Evolutionary conservation across 805 yeast genomes (phyloP), one percentile per base, ranked within the genome.

Genomic region (Candida endomychidarum): DNA sequence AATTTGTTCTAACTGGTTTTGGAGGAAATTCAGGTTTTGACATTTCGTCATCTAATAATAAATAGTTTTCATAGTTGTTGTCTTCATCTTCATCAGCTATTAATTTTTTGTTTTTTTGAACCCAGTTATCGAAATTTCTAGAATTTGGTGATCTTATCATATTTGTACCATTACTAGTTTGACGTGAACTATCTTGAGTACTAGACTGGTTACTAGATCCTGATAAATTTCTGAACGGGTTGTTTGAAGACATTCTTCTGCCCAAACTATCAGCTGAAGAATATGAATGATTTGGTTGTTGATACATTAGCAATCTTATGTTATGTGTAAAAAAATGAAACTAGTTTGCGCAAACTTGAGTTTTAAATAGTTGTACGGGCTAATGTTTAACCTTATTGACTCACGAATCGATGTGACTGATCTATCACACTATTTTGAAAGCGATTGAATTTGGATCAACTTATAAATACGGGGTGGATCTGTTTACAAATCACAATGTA

Each of bases 201-300:
- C 9, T 18, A 9, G 43, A 45, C n/a, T 34, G 56, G 26, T 43
- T 47, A 21, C 53, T 37, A 22, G 63, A 57, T n/a, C 56, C 36
- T 6, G 52, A 44, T 15, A 41, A 33, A 14, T 33, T 40, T 53
- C 91, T 73, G 59, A 84, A 84, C n/a, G 91, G 91, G 50, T 84
- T 84, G 57, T 81, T 81, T 2, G 80, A 67, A 5, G 89, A 81
- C 38, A 80, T 60, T 47, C 80, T 57, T 50, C 76, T 58, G 4
- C 35, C 26, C 29, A 61, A 48, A 31, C 68, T 60, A 33, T 63
- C 68, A 16, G 58, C 45, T 10, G 72, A 65, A 23, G 57, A 52
- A 49, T 57, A 56, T 41, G 61, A 54, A 30, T 55, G 58, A 35
- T 62, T 63, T 18, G 66, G 67, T 48, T 65, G 72, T 46, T 59